These are phyloP conservation scores for Scheffersomyces stipitis DNA, from an alignment of 805 yeast genomes.

Conservation along the genomic window DNA sequence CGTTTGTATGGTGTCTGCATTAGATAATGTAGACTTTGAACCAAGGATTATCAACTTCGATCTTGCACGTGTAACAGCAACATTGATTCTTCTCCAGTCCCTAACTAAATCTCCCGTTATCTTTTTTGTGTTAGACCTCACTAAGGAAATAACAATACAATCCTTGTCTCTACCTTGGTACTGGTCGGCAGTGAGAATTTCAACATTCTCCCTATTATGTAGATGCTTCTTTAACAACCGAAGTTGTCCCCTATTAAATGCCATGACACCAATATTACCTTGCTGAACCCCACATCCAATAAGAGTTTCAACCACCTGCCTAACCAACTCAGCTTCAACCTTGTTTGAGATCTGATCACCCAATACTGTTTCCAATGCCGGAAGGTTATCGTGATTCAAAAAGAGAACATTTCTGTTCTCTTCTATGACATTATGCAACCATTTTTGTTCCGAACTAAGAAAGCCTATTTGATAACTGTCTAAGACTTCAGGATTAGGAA, in stretches of 20 bases:
- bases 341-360: slow-evolving; percentile 75
- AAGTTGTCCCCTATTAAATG: slow-evolving; percentile 80
- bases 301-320: slow-evolving; percentile 61
- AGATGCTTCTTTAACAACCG: slow-evolving; percentile 33
- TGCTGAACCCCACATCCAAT: slow-evolving; percentile 58
- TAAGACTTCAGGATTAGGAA: slow-evolving; percentile 44
- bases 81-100: slow-evolving; percentile 93
- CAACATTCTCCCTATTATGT: slow-evolving; percentile 47
- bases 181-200: slow-evolving; percentile 89
- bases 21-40: slow-evolving; percentile 60
- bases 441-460: slow-evolving; percentile 19
- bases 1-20: slow-evolving; percentile 51
- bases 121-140: slow-evolving; percentile 67
- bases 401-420: slow-evolving; percentile 67
- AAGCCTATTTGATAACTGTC: slow-evolving; percentile 6
- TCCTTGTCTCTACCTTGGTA: slow-evolving; percentile 96
- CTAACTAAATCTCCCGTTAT: slow-evolving; percentile 74
- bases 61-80: slow-evolving; percentile 89
- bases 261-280: slow-evolving; percentile 76
- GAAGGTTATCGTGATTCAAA: slow-evolving; percentile 71
- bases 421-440: slow-evolving; percentile 61
- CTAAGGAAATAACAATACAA: slow-evolving; percentile 85
- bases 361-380: slow-evolving; percentile 52
- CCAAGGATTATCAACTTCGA: slow-evolving; percentile 84
- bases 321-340: slow-evolving; percentile 66